phyloP scores from a whole-genome alignment of 495 filamentous ascomycete genomes.

The Penicillium angulare region DNA sequence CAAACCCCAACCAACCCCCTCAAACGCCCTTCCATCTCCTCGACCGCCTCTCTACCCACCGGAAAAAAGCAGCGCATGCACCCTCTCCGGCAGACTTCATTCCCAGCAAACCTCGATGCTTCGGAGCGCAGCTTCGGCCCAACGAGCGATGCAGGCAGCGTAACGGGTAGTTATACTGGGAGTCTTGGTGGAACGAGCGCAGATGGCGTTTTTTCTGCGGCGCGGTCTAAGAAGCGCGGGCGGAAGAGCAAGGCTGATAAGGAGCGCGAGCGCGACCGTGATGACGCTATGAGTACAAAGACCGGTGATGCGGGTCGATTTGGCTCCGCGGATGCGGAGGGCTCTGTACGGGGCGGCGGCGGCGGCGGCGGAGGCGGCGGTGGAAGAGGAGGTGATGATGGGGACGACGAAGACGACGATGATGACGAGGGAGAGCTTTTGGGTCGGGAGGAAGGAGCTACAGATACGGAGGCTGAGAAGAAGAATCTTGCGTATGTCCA shows the following conservation, averaged over 20 bases:
- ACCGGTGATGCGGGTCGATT: conserved; percentile 49
- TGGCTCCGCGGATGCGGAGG: conserved; percentile 39
- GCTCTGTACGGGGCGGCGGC: conserved; percentile 45
- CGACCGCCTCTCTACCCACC: conserved; percentile 33
- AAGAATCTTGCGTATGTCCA: conserved; percentile 61
- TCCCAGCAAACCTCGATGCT: conserved; percentile 57
- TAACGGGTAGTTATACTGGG: conserved; percentile 61
- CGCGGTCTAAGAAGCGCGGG: conserved; percentile 58
- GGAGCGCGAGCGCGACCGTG: conserved; percentile 39
- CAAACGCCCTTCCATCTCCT: conserved; percentile 46
- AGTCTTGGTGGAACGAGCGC: conserved; percentile 55
- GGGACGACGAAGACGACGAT: conserved; percentile 64
- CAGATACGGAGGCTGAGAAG: conserved; percentile 66
- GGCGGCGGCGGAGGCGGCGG: too few species aligned
- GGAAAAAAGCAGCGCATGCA: conserved; percentile 51
- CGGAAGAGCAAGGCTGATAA: conserved; percentile 62
- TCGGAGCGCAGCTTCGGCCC: conserved; percentile 63
- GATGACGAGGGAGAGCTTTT: conserved; percentile 63
- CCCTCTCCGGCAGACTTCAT: conserved; percentile 86
- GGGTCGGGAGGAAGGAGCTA: conserved; percentile 58
- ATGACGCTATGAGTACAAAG: conserved; percentile 52
- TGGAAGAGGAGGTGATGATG: conserved; percentile 51
- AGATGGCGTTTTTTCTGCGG: conserved; percentile 37
- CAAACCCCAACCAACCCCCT: conserved; percentile 34
- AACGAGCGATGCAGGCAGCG: conserved; percentile 63